These are phyloP conservation scores for Globisporangium barbulae DNA, from an alignment of 352 stramenopile genomes.

Conservation along the genomic window DNA sequence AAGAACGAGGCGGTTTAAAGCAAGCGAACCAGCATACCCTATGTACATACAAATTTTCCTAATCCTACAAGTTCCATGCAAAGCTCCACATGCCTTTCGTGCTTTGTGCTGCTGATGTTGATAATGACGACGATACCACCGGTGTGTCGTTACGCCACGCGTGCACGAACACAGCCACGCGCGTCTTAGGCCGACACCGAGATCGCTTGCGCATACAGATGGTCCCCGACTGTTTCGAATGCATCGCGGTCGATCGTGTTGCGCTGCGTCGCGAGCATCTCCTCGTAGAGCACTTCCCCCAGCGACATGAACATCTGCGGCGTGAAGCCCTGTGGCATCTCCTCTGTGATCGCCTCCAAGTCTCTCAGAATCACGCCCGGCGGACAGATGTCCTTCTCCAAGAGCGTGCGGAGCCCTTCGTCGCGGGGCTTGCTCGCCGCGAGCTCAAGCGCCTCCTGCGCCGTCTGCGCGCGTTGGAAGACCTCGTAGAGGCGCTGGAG, in stretches of 20 bases:
- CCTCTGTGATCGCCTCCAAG: constrained; percentile 41
- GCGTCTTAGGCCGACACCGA: constrained; percentile 34
- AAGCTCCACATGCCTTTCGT: not conserved
- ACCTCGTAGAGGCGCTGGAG: constrained; percentile 58
- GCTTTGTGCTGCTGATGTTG: not conserved
- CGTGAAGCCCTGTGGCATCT: constrained; percentile 67
- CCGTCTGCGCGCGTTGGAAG: constrained; percentile 41
- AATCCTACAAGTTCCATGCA: not conserved
- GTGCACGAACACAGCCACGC: not conserved
- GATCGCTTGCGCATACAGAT: constrained; percentile 50
- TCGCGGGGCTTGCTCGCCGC: constrained; percentile 23
- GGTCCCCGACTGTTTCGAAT: constrained; percentile 51
- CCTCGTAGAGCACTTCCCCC: constrained; percentile 62
- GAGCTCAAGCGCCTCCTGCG: constrained; percentile 24
- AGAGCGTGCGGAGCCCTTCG: constrained; percentile 44
- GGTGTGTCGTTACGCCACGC: not conserved
- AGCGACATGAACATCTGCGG: constrained; percentile 64
- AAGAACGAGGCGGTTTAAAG: not conserved
- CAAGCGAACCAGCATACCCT: too few species aligned
- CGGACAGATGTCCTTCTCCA: constrained; percentile 35
- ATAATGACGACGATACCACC: not conserved
- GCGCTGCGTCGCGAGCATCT: constrained; percentile 52
- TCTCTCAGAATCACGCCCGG: constrained; percentile 47
- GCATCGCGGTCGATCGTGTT: constrained; percentile 44
- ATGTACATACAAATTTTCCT: not conserved